Conservation (phyloP, 352 stramenopile genomes). For the Globisporangium polare region DNA sequence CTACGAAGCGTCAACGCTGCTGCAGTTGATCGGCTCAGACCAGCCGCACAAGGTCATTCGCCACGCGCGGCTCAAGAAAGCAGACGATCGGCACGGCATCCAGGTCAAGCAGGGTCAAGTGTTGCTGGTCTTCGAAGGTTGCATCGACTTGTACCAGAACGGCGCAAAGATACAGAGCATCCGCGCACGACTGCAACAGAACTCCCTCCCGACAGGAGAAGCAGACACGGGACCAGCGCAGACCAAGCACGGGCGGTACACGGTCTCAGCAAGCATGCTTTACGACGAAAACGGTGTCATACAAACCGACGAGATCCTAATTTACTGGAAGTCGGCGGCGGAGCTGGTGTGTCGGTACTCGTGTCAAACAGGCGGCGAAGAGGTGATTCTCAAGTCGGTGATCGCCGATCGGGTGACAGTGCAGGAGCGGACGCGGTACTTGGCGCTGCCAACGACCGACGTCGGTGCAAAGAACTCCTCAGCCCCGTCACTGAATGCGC, state of each 20-base stretch:
- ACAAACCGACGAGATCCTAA: slow-evolving; percentile 41
- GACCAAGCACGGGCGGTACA: slow-evolving; percentile 20
- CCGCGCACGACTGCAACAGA: slow-evolving; percentile 23
- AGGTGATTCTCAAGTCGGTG: slow-evolving; percentile 61
- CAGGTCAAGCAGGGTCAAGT: slow-evolving; percentile 30
- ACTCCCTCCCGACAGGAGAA: background rate
- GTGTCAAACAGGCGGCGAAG: slow-evolving; percentile 45
- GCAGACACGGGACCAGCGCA: slow-evolving; percentile 7
- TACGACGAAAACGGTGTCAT: slow-evolving; percentile 26
- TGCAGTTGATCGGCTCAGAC: slow-evolving; percentile 57
- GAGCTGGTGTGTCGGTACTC: slow-evolving; percentile 70
- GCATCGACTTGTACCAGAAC: slow-evolving; percentile 43
- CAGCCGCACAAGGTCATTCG: slow-evolving; percentile 43
- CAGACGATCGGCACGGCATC: slow-evolving; percentile 29
- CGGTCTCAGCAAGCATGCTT: slow-evolving; percentile 14
- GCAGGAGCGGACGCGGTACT: slow-evolving; percentile 35
- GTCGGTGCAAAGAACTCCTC: slow-evolving; percentile 21
- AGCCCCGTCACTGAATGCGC: slow-evolving; percentile 46
- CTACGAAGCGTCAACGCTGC: slow-evolving; percentile 56
- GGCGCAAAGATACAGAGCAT: slow-evolving; percentile 40
- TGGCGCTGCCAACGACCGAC: slow-evolving; percentile 31
- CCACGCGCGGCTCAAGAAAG: slow-evolving; percentile 42
- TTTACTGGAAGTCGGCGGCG: slow-evolving; percentile 57
- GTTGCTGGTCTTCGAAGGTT: slow-evolving; percentile 52
- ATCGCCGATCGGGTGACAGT: slow-evolving; percentile 47